Evolutionary conservation across 192 early-diverging fungal genomes (phyloP).

Genomic region (Coemansia sp.): DNA sequence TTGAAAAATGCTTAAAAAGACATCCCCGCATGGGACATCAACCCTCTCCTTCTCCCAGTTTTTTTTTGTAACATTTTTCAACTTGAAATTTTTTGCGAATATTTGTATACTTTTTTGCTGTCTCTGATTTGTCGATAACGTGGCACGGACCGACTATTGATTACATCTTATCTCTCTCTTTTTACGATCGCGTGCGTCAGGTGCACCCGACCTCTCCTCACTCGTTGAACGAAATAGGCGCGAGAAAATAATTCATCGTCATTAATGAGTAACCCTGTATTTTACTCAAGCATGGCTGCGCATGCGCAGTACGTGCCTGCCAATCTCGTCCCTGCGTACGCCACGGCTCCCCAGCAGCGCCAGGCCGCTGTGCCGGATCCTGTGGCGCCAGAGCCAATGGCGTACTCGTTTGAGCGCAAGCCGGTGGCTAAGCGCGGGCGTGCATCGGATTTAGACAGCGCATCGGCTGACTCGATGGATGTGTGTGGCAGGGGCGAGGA

Average conservation of each 20-base stretch:
- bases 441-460: constrained; percentile 9
- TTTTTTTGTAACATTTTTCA: background rate
- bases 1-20: background rate
- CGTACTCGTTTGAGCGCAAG: constrained; percentile 21
- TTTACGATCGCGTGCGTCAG: background rate
- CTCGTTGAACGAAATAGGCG: background rate
- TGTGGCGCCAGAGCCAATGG: background rate
- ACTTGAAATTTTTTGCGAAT: background rate
- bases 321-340: constrained; percentile 17
- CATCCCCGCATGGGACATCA: too few relatives aligned
- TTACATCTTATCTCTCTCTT: background rate
- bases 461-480: background rate
- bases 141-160: background rate
- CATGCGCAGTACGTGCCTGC: constrained; percentile 35
- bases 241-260: background rate
- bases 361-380: background rate
- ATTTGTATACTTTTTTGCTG: background rate
- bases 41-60: background rate
- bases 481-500: constrained; percentile 11
- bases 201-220: background rate
- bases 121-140: background rate
- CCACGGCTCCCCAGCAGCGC: constrained; percentile 7
- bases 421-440: constrained; percentile 46
- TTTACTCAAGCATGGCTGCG: constrained; percentile 48
- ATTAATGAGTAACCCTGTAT: constrained; percentile 4